phyloP scores from a whole-genome alignment of 371 early-diverging fungal genomes.

The Dinochytrium kinnereticum region DNA sequence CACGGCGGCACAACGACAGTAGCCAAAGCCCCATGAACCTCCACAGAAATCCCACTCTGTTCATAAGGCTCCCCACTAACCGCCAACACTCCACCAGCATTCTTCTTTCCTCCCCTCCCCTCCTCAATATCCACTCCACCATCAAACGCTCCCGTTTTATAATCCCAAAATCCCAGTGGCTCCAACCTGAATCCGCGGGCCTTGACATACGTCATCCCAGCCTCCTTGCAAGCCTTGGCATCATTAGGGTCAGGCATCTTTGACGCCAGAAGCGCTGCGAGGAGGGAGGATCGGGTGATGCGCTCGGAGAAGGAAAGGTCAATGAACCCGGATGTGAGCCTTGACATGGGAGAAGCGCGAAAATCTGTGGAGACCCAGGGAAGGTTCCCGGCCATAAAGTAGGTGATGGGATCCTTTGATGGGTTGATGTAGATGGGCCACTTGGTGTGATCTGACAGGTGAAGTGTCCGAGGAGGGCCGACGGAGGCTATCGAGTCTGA shows the following conservation, averaged over 20 bases:
- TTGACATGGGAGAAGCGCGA: conserved; percentile 50
- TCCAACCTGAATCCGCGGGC: conserved; percentile 25
- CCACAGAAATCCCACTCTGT: conserved; percentile 55
- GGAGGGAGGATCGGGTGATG: conserved; percentile 15
- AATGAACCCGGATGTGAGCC: conserved; percentile 55
- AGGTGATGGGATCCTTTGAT: conserved; percentile 44
- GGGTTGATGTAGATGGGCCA: conserved; percentile 45
- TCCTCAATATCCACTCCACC: conserved; percentile 25
- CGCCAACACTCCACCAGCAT: conserved; percentile 48
- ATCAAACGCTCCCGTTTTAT: conserved; percentile 6
- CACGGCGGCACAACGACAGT: conserved; percentile 56
- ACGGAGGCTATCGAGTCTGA: not conserved
- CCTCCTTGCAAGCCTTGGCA: conserved; percentile 16
- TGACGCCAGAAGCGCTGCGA: conserved; percentile 21
- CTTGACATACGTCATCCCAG: conserved; percentile 25
- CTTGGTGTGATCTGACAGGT: conserved; percentile 11
- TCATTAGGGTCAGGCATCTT: conserved; percentile 12
- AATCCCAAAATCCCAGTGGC: conserved; percentile 25
- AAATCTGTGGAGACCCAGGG: conserved; percentile 61
- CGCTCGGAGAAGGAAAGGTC: conserved; percentile 50
- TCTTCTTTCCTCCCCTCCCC: conserved; percentile 14
- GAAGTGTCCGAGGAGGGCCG: conserved; percentile 34
- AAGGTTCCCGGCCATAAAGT: conserved; percentile 61
- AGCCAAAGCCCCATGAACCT: conserved; percentile 53
- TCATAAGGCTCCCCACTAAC: conserved; percentile 62